Evolutionary conservation across 1,139 yeast genomes (phyloP).

Genomic region (Dujonia santamariae): DNA sequence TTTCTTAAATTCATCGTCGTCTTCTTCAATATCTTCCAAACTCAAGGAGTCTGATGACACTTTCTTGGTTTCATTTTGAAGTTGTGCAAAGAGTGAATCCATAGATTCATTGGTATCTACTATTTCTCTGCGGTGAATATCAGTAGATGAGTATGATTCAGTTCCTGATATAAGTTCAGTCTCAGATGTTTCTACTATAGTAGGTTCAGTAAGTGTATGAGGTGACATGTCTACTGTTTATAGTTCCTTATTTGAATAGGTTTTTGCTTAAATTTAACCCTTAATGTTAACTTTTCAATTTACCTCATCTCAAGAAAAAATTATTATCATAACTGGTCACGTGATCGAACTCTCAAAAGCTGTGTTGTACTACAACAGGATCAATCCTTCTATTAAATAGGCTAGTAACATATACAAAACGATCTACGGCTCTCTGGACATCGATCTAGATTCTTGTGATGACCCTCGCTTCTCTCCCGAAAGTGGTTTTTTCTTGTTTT

Average conservation of each 20-base stretch:
- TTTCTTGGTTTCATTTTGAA: conserved; percentile 5
- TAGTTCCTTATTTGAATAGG: neutral
- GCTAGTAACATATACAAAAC: too few relatives aligned
- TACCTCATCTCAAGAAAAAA: conserved; percentile 2
- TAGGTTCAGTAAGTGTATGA: conserved; percentile 8
- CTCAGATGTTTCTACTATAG: conserved; percentile 13
- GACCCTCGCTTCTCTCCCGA: too few relatives aligned
- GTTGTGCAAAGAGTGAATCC: conserved; percentile 7
- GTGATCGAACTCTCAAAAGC: too few relatives aligned
- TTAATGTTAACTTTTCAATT: neutral
- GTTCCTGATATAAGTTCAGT: conserved; percentile 15
- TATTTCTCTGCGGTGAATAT: neutral
- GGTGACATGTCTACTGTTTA: conserved; percentile 8
- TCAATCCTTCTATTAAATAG: too few relatives aligned
- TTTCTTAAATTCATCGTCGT: conserved; percentile 23
- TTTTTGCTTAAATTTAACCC: neutral
- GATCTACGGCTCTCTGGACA: too few relatives aligned
- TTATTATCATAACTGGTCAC: neutral
- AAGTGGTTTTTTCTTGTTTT: too few relatives aligned
- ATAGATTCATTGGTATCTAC: conserved; percentile 1
- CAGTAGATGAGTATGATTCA: conserved; percentile 10
- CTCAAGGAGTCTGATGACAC: neutral
- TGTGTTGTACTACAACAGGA: too few relatives aligned
- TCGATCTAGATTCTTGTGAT: too few relatives aligned
- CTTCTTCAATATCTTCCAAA: too few relatives aligned